Evolutionary conservation across 2,329 filamentous ascomycete genomes (phyloP), one percentile per base, ranked within the genome.

Genomic region (Gyromitra esculenta): DNA sequence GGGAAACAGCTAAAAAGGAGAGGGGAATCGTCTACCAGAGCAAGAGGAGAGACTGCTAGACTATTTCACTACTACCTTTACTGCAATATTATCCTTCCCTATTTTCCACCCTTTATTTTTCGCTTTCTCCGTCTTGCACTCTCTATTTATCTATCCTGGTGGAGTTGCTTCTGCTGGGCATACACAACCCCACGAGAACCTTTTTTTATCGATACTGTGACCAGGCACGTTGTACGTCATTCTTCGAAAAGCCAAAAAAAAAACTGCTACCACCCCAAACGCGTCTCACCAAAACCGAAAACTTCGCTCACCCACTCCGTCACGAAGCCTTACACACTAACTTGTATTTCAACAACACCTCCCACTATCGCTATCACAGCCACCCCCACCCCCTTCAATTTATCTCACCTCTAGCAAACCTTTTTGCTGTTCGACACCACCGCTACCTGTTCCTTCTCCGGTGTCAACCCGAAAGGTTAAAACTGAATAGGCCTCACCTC

Each of bases 1-100:
- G 37, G 59, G 71, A 74, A 74, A 74, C 72, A 75, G 72, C 59
- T 75, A 75, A 75, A 75, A 75, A 43, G 72, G 72, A 75, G 72
- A 60, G 72, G 72, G 72, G 65, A 75, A 75, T 75, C 72, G 59
- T 75, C 72, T 70, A 52, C 59, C 71, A 75, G 65, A 70, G 72
- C 48, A 35, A 63, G 72, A 9, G 48, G 64, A 54, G 72, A 64
- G 68, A 63, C 60, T 72, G 50, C 50, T 72, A 64, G 59, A 70
- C 65, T 56, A 64, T 50, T 71, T 65, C 65, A 70, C 56, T 75
- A 37, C 62, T 39, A 59, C 52, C 48, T 39, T 48, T 75, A 65
- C 65, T 65, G 50, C 66, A 75, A 63, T 75, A 75, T 65, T 71
- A 65, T 50, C 57, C 65, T 64, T 70, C 66, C 57, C 31, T 73